Conservation (phyloP, 208 protist species). For the Trypanosoma mega region DNA sequence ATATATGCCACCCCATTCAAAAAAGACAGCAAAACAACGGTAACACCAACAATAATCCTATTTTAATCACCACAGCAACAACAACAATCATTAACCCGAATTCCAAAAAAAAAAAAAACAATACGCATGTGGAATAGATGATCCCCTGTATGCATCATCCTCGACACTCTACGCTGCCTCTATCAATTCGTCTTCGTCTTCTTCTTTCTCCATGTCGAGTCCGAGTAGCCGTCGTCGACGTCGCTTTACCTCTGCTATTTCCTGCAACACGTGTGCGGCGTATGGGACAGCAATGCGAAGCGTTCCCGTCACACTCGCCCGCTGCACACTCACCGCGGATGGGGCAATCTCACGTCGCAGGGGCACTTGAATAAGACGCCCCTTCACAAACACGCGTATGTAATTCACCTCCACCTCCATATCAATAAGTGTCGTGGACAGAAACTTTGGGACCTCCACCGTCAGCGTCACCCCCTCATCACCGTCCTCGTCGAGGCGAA, state of each 20-base stretch:
- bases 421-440: conserved; percentile 92
- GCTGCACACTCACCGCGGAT: conserved; percentile 62
- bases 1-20: no score
- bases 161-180: background rate
- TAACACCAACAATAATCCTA: no score
- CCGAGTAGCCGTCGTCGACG: conserved; percentile 5
- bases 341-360: conserved; percentile 81
- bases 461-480: conserved; percentile 70
- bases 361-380: conserved; percentile 92
- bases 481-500: conserved; percentile 76
- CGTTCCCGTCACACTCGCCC: conserved; percentile 72
- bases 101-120: no score
- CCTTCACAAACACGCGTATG: conserved; percentile 91
- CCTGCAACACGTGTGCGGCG: conserved; percentile 40
- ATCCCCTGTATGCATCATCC: no score
- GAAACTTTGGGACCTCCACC: conserved; percentile 89
- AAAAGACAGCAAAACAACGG: no score
- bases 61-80: no score
- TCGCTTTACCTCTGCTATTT: conserved; percentile 23
- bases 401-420: conserved; percentile 93
- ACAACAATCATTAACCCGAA: no score
- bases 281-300: conserved; percentile 83
- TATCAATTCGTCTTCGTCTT: background rate
- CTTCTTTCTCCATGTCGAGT: background rate
- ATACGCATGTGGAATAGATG: no score